These are phyloP conservation scores for Mortierella sp. DNA, from an alignment of 371 early-diverging fungal species.

Conservation along the genomic window DNA sequence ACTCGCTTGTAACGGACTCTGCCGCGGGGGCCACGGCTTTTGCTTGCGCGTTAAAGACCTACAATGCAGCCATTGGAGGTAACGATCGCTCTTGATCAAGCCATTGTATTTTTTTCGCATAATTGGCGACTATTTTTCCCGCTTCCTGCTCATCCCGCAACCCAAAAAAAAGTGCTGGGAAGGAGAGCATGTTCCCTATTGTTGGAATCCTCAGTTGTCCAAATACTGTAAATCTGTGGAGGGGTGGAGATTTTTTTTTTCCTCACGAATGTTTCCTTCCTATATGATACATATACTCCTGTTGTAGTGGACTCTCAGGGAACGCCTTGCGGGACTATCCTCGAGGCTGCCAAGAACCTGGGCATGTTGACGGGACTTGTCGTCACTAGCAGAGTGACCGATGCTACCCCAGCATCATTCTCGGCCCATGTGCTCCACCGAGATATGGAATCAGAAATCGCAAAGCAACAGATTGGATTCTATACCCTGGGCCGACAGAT, in stretches of 20 bases:
- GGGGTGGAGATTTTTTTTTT: neutral
- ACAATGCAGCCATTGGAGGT: slow-evolving; percentile 91
- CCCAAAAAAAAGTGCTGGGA: too few relatives aligned
- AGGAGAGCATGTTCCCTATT: too few relatives aligned
- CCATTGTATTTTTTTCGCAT: slow-evolving; percentile 3
- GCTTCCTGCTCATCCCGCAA: neutral
- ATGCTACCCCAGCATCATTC: slow-evolving; percentile 87
- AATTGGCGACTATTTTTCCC: neutral
- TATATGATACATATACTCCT: too few relatives aligned
- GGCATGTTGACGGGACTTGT: slow-evolving; percentile 91
- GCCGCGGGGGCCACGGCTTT: slow-evolving; percentile 97
- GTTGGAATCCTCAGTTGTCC: too few relatives aligned
- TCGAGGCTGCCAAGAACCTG: slow-evolving; percentile 90
- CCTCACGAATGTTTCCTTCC: neutral
- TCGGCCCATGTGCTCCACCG: slow-evolving; percentile 85
- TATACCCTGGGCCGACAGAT: slow-evolving; percentile 82
- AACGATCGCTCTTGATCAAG: slow-evolving; percentile 6
- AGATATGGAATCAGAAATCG: slow-evolving; percentile 84
- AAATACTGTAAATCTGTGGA: too few relatives aligned
- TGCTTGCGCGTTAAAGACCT: slow-evolving; percentile 85
- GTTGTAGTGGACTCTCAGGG: slow-evolving; percentile 66
- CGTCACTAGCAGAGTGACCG: slow-evolving; percentile 92
- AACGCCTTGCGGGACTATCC: slow-evolving; percentile 88
- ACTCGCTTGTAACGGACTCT: slow-evolving; percentile 90
- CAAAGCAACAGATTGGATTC: slow-evolving; percentile 90